These are phyloP conservation scores for Neocallimastix lanati DNA, from an alignment of 192 early-diverging fungal species.

Conservation along the genomic window DNA sequence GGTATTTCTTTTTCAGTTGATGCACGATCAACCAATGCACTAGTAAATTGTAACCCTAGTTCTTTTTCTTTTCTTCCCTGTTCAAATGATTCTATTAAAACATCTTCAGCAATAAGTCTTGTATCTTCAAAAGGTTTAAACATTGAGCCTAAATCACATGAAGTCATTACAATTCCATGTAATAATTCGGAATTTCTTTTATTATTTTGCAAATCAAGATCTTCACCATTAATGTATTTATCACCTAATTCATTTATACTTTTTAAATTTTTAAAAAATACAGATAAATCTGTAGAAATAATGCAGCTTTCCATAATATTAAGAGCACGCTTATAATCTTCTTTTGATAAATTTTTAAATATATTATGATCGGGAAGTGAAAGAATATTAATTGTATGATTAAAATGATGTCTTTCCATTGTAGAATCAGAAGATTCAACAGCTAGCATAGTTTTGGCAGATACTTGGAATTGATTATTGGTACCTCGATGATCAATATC, in stretches of 20 bases:
- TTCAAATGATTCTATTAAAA: conserved; percentile 21
- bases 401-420: conserved; percentile 25
- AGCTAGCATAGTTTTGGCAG: conserved; percentile 15
- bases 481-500: conserved; percentile 28
- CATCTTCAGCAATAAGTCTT: conserved; percentile 13
- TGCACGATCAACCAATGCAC: conserved; percentile 16
- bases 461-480: conserved; percentile 23
- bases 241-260: conserved; percentile 5
- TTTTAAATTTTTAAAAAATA: conserved; percentile 17
- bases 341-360: conserved; percentile 6
- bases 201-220: background rate
- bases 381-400: conserved; percentile 18
- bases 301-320: conserved; percentile 17
- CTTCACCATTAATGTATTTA: conserved; percentile 1
- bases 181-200: conserved; percentile 3
- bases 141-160: conserved; percentile 18
- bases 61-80: conserved; percentile 22
- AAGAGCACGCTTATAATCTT: conserved; percentile 10
- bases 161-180: conserved; percentile 18
- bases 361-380: conserved; percentile 13
- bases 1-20: conserved; percentile 17
- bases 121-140: conserved; percentile 15
- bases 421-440: conserved; percentile 16
- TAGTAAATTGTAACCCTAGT: conserved; percentile 17
- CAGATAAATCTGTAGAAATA: conserved; percentile 18